Percentiles rank a stretch among this genome's conserved stretches.
Evolutionary conservation across 371 early-diverging fungal genomes (phyloP).

Genomic region (Zychaea mexicana): DNA sequence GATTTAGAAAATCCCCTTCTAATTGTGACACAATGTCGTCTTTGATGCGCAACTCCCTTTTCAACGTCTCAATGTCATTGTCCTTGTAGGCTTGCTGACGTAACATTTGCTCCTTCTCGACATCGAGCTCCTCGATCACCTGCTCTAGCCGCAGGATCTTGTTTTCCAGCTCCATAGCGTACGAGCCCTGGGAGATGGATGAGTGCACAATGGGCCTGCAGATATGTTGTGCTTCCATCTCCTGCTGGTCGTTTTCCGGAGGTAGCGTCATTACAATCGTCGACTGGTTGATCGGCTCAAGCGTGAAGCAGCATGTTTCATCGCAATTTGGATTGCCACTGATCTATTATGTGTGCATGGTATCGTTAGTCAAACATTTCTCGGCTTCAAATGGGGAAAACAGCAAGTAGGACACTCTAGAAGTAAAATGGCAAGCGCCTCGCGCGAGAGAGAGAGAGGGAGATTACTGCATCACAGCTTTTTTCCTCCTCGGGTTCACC

Average conservation of each 20-base stretch:
- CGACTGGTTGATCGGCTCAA: conserved; percentile 47
- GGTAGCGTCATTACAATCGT: conserved; percentile 53
- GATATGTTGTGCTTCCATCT: conserved; percentile 51
- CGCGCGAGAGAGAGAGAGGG: too few relatives aligned
- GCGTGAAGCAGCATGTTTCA: conserved; percentile 51
- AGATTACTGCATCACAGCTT: too few relatives aligned
- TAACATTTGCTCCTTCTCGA: conserved; percentile 39
- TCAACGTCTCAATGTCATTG: conserved; percentile 46
- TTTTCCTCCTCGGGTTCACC: too few relatives aligned
- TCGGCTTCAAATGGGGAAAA: too few relatives aligned
- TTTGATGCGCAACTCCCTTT: conserved; percentile 49
- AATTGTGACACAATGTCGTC: conserved; percentile 55
- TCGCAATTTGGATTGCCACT: conserved; percentile 48
- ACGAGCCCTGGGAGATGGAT: conserved; percentile 44
- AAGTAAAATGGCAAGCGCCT: too few relatives aligned
- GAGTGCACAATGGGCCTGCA: conserved; percentile 55
- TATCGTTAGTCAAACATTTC: background rate
- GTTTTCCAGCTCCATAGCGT: conserved; percentile 48
- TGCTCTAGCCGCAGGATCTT: conserved; percentile 39
- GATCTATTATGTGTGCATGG: conserved; percentile 24
- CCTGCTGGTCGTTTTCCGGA: conserved; percentile 38
- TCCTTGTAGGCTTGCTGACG: conserved; percentile 43
- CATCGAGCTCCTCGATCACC: conserved; percentile 41
- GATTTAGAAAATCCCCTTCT: conserved; percentile 48
- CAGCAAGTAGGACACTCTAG: too few relatives aligned